Evolutionary conservation across 805 yeast species (phyloP).

Genomic region (Starmerella vitae): DNA sequence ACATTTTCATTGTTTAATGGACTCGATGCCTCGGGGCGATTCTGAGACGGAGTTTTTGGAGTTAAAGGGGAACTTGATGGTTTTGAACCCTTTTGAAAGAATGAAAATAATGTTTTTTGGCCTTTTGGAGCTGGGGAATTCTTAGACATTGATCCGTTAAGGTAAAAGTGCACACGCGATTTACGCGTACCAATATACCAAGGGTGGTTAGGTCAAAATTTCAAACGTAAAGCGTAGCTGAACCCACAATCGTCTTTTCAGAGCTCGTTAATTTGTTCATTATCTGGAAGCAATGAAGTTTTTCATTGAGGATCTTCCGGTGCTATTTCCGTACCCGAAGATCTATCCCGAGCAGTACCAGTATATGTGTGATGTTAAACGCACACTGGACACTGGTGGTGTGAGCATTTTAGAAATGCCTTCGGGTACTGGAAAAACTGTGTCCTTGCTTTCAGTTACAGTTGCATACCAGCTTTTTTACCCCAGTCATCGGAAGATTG

Average conservation of each 20-base stretch:
- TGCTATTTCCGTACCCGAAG: constrained; percentile 87
- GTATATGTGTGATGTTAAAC: constrained; percentile 91
- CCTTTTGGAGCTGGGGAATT: no score
- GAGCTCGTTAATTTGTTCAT: no score
- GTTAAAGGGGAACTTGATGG: not conserved
- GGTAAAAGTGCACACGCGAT: no score
- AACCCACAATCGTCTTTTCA: no score
- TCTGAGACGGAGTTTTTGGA: not conserved
- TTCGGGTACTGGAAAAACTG: constrained; percentile 97
- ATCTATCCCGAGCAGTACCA: constrained; percentile 98
- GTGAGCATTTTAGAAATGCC: constrained; percentile 97
- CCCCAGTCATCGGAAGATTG: constrained; percentile 86
- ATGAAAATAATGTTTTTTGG: no score
- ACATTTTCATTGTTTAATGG: no score
- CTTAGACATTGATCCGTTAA: no score
- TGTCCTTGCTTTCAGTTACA: constrained; percentile 76
- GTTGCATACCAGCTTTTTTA: constrained; percentile 90
- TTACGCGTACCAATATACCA: no score
- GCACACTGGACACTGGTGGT: constrained; percentile 90
- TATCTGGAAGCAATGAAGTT: no score
- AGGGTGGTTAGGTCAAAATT: no score
- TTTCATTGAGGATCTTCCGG: constrained; percentile 89
- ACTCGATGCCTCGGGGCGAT: not conserved
- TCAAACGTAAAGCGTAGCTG: no score
- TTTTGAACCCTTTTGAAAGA: no score